phyloP scores from a whole-genome alignment of 2,329 filamentous ascomycete genomes.

The Gnomoniopsis sp. region DNA sequence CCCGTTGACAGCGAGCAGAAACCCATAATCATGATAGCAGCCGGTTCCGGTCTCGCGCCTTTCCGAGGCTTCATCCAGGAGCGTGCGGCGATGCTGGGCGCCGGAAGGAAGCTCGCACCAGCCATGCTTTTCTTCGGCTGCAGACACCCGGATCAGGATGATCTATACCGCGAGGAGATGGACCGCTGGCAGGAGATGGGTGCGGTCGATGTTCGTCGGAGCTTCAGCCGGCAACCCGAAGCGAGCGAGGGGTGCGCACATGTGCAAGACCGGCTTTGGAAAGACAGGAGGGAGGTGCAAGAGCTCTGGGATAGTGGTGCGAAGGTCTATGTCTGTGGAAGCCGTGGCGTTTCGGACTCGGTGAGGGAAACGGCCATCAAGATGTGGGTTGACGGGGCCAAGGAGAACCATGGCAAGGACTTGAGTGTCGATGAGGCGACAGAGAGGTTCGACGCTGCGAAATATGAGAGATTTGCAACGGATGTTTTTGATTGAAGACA shows the following conservation, averaged over 20 bases:
- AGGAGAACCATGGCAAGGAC: conserved; percentile 26
- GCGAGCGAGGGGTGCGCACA: conserved; percentile 29
- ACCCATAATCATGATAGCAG: conserved; percentile 49
- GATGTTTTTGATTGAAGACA: conserved; percentile 55
- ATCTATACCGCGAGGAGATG: conserved; percentile 58
- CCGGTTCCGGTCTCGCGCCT: conserved; percentile 55
- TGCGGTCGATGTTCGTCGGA: conserved; percentile 58
- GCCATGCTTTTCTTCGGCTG: conserved; percentile 67
- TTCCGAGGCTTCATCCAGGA: conserved; percentile 63
- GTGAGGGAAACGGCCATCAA: conserved; percentile 34
- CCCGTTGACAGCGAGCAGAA: conserved; percentile 41
- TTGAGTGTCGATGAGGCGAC: conserved; percentile 25
- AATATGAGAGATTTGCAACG: conserved; percentile 55
- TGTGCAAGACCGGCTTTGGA: conserved; percentile 48
- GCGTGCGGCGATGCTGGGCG: conserved; percentile 47
- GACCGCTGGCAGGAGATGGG: conserved; percentile 57
- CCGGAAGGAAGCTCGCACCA: conserved; percentile 50
- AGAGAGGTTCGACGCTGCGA: conserved; percentile 45
- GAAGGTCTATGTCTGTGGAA: conserved; percentile 61
- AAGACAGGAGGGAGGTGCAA: conserved; percentile 32
- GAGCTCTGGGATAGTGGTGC: conserved; percentile 36
- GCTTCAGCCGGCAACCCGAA: conserved; percentile 53
- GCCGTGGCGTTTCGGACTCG: conserved; percentile 38
- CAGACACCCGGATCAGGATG: conserved; percentile 50
- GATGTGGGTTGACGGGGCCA: conserved; percentile 31